Evolutionary conservation across 1,139 yeast species (phyloP).

Genomic region (Blastobotrys proliferans): DNA sequence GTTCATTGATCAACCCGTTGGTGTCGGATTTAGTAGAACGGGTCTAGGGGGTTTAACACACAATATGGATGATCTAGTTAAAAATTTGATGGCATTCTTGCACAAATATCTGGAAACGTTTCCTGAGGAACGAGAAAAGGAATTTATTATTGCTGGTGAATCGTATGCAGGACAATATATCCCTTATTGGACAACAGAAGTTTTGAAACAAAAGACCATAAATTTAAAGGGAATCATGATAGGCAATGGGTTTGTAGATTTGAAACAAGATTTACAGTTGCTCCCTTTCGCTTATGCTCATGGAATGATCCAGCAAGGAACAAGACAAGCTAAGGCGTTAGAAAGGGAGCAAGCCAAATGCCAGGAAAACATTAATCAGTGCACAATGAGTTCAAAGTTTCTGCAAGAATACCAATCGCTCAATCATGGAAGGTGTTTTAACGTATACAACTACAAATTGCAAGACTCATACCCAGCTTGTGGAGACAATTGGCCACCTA

Average conservation of each 20-base stretch:
- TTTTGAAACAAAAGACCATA: conserved; percentile 38
- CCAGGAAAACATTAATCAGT: conserved; percentile 23
- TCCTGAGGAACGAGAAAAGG: conserved; percentile 64
- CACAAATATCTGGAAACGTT: conserved; percentile 63
- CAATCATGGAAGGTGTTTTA: conserved; percentile 47
- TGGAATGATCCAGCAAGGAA: conserved; percentile 45
- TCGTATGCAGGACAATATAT: conserved; percentile 96
- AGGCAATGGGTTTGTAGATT: conserved; percentile 96
- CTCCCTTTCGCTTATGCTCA: conserved; percentile 65
- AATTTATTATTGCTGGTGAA: conserved; percentile 84
- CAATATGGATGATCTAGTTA: conserved; percentile 45
- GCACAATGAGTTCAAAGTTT: conserved; percentile 24
- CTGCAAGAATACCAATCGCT: conserved; percentile 17
- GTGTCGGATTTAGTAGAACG: conserved; percentile 84
- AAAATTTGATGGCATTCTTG: conserved; percentile 62
- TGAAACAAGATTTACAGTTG: conserved; percentile 75
- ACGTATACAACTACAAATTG: conserved; percentile 76
- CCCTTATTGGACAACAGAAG: conserved; percentile 74
- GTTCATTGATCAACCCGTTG: conserved; percentile 92
- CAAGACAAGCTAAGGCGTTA: conserved; percentile 29
- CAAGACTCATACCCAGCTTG: conserved; percentile 77
- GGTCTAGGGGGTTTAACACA: conserved; percentile 45
- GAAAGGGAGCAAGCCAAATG: conserved; percentile 33
- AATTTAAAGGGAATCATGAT: conserved; percentile 65
- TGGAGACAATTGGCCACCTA: conserved; percentile 94